These are phyloP conservation scores for Starmerella roubikii DNA, from an alignment of 805 yeast species.

Conservation along the genomic window DNA sequence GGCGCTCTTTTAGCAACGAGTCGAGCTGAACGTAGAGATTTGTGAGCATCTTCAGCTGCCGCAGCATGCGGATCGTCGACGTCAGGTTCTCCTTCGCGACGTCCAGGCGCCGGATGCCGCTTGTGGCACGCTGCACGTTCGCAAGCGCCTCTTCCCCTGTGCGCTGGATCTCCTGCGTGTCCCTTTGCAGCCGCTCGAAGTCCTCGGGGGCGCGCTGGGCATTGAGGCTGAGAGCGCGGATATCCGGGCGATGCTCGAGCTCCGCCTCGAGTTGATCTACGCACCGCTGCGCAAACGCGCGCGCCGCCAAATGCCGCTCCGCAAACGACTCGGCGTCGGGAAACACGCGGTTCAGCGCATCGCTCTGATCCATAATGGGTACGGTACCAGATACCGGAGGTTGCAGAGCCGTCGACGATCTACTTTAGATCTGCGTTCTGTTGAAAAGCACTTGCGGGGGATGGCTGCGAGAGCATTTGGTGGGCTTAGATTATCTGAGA, in stretches of 20 bases:
- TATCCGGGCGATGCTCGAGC: constrained; percentile 30
- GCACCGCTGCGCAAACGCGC: constrained; percentile 38
- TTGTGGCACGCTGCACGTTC: constrained; percentile 39
- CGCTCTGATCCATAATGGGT: constrained; percentile 40
- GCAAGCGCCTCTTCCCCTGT: constrained; percentile 16
- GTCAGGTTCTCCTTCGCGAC: constrained; percentile 73
- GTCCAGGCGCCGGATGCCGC: constrained; percentile 65
- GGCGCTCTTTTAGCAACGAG: constrained; percentile 33
- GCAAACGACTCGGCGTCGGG: constrained; percentile 37
- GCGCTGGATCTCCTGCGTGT: constrained; percentile 12
- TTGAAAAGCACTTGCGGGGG: no score
- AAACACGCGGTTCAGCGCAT: constrained; percentile 40
- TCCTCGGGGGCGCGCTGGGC: constrained; percentile 26
- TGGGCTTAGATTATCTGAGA: no score
- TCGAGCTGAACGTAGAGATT: constrained; percentile 56
- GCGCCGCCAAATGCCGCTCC: constrained; percentile 36
- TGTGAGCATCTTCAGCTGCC: constrained; percentile 74
- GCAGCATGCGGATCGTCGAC: constrained; percentile 69
- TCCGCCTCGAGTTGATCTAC: constrained; percentile 36
- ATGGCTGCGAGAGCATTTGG: no score
- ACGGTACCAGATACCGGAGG: no score
- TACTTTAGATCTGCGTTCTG: no score
- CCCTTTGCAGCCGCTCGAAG: constrained; percentile 20
- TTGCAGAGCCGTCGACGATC: no score
- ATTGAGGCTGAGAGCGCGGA: constrained; percentile 24